These are phyloP conservation scores for Micractinium conductrix DNA, from an alignment of 139 green algal genomes.

Conservation along the genomic window DNA sequence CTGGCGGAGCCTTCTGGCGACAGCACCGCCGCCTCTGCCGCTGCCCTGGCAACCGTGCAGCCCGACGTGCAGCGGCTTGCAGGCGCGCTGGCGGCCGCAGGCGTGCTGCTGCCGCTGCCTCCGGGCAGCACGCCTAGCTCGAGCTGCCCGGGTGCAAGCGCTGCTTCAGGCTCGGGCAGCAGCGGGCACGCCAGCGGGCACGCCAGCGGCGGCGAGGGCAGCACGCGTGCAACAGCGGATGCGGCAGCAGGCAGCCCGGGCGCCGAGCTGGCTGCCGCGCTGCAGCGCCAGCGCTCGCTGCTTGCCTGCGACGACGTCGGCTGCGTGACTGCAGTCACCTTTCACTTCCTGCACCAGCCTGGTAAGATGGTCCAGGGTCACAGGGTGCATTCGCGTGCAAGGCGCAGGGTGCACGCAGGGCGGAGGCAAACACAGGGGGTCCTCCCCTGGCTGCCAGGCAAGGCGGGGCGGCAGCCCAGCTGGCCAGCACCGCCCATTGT, in stretches of 20 bases:
- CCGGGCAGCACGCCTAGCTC: not conserved
- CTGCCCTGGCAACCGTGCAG: not conserved
- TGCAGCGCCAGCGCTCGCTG: not conserved
- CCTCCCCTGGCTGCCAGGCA: too few species aligned
- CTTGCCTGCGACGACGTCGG: not conserved
- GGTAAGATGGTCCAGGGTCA: too few species aligned
- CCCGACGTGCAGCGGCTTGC: not conserved
- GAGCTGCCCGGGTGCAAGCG: not conserved
- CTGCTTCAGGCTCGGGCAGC: not conserved
- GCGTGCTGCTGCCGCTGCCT: constrained; percentile 20
- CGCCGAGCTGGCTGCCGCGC: constrained; percentile 5
- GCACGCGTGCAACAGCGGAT: not conserved
- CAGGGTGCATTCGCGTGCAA: too few species aligned
- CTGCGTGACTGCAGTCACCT: constrained; percentile 42
- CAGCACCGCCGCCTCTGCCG: not conserved
- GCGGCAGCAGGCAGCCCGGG: not conserved
- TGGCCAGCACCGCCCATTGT: too few species aligned
- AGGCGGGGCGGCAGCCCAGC: too few species aligned
- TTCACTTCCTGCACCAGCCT: constrained; percentile 66
- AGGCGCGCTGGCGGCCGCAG: constrained; percentile 8
- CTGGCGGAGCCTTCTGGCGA: not conserved
- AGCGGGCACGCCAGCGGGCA: constrained; percentile 33
- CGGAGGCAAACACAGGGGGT: too few species aligned
- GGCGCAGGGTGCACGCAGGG: too few species aligned
- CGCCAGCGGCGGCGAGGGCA: constrained; percentile 23